phyloP scores from a whole-genome alignment of 345 rosid genomes.

The Cardamine occulta region DNA sequence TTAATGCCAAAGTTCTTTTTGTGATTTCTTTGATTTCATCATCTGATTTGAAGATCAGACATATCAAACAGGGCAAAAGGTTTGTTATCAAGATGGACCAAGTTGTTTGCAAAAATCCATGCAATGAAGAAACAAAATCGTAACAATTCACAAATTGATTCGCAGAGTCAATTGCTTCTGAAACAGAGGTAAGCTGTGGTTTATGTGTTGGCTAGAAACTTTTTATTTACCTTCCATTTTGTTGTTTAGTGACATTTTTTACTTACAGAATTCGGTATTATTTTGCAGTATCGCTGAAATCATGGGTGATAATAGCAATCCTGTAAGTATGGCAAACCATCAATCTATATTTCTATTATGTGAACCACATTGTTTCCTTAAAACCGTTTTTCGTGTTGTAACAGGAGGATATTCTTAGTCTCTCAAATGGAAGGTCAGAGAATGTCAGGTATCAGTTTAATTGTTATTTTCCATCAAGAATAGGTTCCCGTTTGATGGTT shows the following conservation, averaged over 20 bases:
- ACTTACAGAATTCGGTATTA: constrained; percentile 40
- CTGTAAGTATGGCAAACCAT: constrained; percentile 56
- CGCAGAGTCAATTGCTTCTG: constrained; percentile 70
- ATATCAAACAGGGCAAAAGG: constrained; percentile 98
- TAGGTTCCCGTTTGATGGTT: constrained; percentile 20
- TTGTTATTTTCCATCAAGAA: constrained; percentile 5
- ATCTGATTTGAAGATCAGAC: constrained; percentile 99
- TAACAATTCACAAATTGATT: constrained; percentile 52
- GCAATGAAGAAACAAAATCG: constrained; percentile 76
- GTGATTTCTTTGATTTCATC: constrained; percentile 63
- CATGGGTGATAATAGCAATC: constrained; percentile 63
- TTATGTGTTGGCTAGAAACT: constrained; percentile 20
- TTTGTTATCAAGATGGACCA: constrained; percentile 92
- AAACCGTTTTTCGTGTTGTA: constrained; percentile 35
- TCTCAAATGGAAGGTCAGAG: constrained; percentile 57
- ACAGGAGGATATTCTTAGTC: constrained; percentile 67
- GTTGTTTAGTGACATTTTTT: constrained; percentile 19
- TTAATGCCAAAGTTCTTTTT: constrained; percentile 32
- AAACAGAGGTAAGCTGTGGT: constrained; percentile 72
- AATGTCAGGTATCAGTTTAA: constrained; percentile 56
- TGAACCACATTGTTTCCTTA: constrained; percentile 19
- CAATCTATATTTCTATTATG: constrained; percentile 15
- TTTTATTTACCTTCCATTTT: constrained; percentile 24
- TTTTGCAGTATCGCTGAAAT: constrained; percentile 79
- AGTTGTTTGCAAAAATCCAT: constrained; percentile 75